phyloP scores from a whole-genome alignment of 306 rosid genomes.

The Cicer chorassanicum region DNA sequence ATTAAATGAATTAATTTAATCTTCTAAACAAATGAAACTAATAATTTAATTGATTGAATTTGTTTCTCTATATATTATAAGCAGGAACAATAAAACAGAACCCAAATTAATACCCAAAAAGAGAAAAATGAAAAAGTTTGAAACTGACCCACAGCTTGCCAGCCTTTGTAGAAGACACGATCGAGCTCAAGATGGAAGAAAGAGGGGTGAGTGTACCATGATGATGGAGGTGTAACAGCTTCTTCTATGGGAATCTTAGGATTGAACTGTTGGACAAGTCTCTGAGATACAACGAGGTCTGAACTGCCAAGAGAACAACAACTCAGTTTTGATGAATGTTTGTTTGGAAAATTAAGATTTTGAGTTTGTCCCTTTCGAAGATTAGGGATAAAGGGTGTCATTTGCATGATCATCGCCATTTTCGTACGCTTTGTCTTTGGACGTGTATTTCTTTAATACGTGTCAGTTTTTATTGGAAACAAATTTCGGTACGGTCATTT shows the following conservation, averaged over 20 bases:
- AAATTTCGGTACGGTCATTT: too few species aligned
- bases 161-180: slow-evolving; percentile 74
- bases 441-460: slow-evolving; percentile 15
- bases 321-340: slow-evolving; percentile 30
- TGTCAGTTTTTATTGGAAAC: too few species aligned
- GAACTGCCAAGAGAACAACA: slow-evolving; percentile 43
- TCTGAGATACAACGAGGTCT: slow-evolving; percentile 23
- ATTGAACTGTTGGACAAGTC: slow-evolving; percentile 63
- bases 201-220: slow-evolving; percentile 79
- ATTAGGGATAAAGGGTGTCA: slow-evolving; percentile 31
- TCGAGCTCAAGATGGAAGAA: slow-evolving; percentile 71
- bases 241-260: slow-evolving; percentile 68
- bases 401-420: slow-evolving; percentile 40
- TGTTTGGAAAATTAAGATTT: slow-evolving; percentile 39
- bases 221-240: slow-evolving; percentile 85
- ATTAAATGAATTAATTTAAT: background rate
- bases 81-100: slow-evolving; percentile 11
- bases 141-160: slow-evolving; percentile 87
- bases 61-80: background rate
- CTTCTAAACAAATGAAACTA: slow-evolving; percentile 11
- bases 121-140: background rate
- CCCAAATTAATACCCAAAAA: background rate
- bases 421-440: background rate
- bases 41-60: slow-evolving; percentile 8
- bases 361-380: slow-evolving; percentile 18